phyloP scores from a whole-genome alignment of 78 protist genomes.

The Dictyostelium firmibasis region DNA sequence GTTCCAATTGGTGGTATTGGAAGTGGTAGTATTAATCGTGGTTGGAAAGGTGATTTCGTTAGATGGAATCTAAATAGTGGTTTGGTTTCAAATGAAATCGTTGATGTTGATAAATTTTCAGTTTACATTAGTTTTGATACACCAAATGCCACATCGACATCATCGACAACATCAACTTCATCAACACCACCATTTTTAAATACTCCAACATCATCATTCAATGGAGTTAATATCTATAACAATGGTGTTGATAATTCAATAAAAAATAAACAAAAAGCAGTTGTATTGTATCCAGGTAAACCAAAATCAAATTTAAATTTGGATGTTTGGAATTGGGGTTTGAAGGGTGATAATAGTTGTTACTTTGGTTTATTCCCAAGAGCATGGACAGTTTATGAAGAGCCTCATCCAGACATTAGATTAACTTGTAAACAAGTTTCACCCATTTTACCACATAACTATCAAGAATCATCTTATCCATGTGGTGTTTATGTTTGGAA shows the following conservation, averaged over 20 bases:
- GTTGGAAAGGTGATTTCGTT: slow-evolving; percentile 83
- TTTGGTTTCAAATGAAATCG: slow-evolving; percentile 10
- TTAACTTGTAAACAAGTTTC: slow-evolving; percentile 79
- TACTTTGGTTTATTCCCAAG: slow-evolving; percentile 78
- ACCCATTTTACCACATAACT: slow-evolving; percentile 76
- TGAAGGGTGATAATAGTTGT: slow-evolving; percentile 53
- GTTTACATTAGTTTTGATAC: slow-evolving; percentile 34
- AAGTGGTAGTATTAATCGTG: slow-evolving; percentile 70
- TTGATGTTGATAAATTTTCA: slow-evolving; percentile 77
- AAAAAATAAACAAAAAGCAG: slow-evolving; percentile 7
- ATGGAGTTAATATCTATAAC: neutral
- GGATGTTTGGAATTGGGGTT: slow-evolving; percentile 75
- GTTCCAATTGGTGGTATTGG: slow-evolving; percentile 88
- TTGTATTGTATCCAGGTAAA: slow-evolving; percentile 63
- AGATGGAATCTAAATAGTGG: slow-evolving; percentile 50
- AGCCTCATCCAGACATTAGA: slow-evolving; percentile 78
- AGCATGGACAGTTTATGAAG: slow-evolving; percentile 83
- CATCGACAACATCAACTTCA: neutral
- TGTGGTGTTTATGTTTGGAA: slow-evolving; percentile 77
- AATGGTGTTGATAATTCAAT: neutral
- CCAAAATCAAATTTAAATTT: slow-evolving; percentile 42
- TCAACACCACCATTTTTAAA: neutral
- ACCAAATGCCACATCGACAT: neutral
- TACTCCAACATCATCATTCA: neutral
- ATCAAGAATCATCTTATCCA: slow-evolving; percentile 74